phyloP scores from a whole-genome alignment of 177 flowering plant genomes.

The Vitis hybrid region DNA sequence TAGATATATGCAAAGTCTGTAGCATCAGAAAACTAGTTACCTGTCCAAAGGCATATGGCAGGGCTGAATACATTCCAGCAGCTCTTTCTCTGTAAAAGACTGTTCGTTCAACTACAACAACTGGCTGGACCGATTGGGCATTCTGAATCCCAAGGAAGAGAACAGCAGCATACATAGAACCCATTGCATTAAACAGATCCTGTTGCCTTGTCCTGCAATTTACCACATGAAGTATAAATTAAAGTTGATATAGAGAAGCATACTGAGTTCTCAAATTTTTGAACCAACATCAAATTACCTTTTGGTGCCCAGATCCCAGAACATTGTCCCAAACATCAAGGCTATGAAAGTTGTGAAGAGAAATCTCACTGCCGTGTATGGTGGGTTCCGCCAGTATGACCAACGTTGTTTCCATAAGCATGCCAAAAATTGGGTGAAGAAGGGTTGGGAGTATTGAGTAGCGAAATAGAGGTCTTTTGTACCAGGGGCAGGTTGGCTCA shows the following conservation, averaged over 20 bases:
- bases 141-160: conserved; percentile 60
- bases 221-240: too few relatives aligned
- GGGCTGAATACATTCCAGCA: conserved; percentile 73
- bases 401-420: conserved; percentile 52
- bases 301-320: too few relatives aligned
- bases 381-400: conserved; percentile 55
- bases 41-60: conserved; percentile 70
- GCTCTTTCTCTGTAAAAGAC: conserved; percentile 75
- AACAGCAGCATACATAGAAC: conserved; percentile 26
- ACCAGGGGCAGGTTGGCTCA: conserved; percentile 41
- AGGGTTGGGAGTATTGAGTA: conserved; percentile 42
- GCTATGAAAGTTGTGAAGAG: too few relatives aligned
- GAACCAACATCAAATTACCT: too few relatives aligned
- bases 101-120: conserved; percentile 62
- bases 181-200: too few relatives aligned
- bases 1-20: background rate
- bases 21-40: conserved; percentile 16
- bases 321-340: too few relatives aligned
- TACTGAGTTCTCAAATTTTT: too few relatives aligned
- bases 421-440: conserved; percentile 38
- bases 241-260: too few relatives aligned
- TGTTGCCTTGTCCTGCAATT: too few relatives aligned
- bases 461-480: conserved; percentile 44
- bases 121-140: conserved; percentile 51
- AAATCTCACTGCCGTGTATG: too few relatives aligned